These are phyloP conservation scores for Rhododendron vialii DNA, from an alignment of 148 eudicot species.

Conservation along the genomic window DNA sequence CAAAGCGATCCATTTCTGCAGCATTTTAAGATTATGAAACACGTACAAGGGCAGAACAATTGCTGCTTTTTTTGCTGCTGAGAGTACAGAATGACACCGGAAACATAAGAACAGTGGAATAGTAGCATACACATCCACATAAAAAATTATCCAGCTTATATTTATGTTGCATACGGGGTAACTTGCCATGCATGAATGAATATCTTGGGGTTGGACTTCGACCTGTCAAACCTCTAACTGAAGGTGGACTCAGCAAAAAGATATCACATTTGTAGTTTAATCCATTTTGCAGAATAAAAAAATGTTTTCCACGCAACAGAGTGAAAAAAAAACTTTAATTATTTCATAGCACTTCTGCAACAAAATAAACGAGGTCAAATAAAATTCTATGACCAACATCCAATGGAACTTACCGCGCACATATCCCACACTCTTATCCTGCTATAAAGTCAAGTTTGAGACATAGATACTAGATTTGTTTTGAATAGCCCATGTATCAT, in stretches of 20 bases:
- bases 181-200: neutral
- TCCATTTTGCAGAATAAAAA: neutral
- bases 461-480: neutral
- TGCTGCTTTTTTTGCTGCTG: neutral
- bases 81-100: neutral
- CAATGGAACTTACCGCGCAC: neutral
- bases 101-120: neutral
- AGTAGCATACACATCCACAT: neutral
- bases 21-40: neutral
- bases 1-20: neutral
- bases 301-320: neutral
- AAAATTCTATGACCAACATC: neutral
- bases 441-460: neutral
- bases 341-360: neutral
- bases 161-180: neutral
- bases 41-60: neutral
- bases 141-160: neutral
- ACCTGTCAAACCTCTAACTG: neutral
- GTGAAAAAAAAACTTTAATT: neutral
- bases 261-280: neutral
- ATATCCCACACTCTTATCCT: neutral
- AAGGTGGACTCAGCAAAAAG: neutral
- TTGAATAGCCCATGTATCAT: neutral
- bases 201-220: neutral
- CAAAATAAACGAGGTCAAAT: neutral